Evolutionary conservation across 139 green algal species (phyloP).

Genomic region (Chlamydomonas sp.): DNA sequence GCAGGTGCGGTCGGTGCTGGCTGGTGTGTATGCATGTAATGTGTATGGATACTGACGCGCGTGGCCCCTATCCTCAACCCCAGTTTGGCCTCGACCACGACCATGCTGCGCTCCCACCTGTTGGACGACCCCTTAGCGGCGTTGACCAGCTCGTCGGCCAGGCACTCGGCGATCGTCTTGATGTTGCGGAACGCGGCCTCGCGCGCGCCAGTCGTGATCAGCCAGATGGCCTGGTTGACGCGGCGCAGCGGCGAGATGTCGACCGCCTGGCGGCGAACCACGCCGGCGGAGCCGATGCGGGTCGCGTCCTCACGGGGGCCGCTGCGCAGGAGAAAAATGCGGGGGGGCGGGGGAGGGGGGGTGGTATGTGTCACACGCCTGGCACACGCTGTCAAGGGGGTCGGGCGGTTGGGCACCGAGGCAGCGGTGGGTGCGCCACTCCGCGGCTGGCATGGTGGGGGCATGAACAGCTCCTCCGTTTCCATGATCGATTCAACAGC

Average conservation of each 20-base stretch:
- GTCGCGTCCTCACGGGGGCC: constrained; percentile 97
- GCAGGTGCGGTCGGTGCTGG: no score
- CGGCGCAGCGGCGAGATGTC: constrained; percentile 98
- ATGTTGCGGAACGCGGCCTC: constrained; percentile 98
- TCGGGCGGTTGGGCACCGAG: no score
- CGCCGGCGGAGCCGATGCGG: constrained; percentile 92
- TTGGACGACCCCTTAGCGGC: constrained; percentile 98
- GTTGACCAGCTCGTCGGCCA: constrained; percentile 99
- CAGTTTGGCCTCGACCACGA: no score
- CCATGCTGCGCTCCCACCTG: no score
- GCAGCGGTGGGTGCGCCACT: no score
- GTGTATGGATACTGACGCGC: no score
- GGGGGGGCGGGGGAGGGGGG: background rate
- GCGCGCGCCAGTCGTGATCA: constrained; percentile 90
- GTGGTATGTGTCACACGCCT: background rate
- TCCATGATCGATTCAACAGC: no score
- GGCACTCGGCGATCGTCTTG: constrained; percentile 99
- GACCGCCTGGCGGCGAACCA: constrained; percentile 94
- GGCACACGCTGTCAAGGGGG: no score
- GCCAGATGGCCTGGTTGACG: constrained; percentile 96
- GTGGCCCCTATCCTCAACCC: no score
- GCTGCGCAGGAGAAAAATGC: constrained; percentile 39
- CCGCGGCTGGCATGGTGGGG: no score
- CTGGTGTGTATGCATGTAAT: no score
- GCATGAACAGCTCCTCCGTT: no score